Evolutionary conservation across 768 basidiomycete genomes (phyloP).

Genomic region (Boletellus emodensis): DNA sequence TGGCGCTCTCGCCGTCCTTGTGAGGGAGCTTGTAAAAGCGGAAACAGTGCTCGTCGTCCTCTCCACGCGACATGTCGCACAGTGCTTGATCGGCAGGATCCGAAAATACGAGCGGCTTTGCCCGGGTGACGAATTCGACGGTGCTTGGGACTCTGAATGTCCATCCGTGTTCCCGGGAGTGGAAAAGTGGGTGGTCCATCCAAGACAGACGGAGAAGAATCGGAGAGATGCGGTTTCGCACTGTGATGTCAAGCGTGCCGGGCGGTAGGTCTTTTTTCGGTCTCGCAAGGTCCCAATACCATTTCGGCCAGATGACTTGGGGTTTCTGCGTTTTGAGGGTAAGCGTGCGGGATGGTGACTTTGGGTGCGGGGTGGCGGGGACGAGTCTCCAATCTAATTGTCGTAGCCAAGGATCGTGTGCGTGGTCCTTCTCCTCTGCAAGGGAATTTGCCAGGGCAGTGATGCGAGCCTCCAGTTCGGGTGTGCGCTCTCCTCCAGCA

Average conservation of each 20-base stretch:
- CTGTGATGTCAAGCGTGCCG: slow-evolving; percentile 80
- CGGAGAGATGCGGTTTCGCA: slow-evolving; percentile 78
- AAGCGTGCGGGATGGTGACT: neutral
- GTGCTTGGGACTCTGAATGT: slow-evolving; percentile 68
- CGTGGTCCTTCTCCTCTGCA: slow-evolving; percentile 18
- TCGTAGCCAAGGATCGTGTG: slow-evolving; percentile 51
- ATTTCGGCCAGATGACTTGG: slow-evolving; percentile 82
- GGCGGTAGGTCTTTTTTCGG: slow-evolving; percentile 64
- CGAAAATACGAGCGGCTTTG: slow-evolving; percentile 51
- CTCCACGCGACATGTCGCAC: slow-evolving; percentile 40
- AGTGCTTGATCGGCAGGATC: slow-evolving; percentile 60
- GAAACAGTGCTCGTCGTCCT: slow-evolving; percentile 40
- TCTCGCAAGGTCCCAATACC: slow-evolving; percentile 89
- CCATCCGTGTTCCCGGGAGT: slow-evolving; percentile 90
- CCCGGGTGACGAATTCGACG: slow-evolving; percentile 43
- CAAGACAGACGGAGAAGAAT: slow-evolving; percentile 84
- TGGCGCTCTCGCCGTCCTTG: slow-evolving; percentile 90
- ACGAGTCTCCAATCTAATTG: slow-evolving; percentile 67
- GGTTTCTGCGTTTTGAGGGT: slow-evolving; percentile 30
- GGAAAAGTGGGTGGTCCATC: slow-evolving; percentile 79
- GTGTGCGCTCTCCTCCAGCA: slow-evolving; percentile 39
- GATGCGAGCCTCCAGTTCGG: slow-evolving; percentile 34
- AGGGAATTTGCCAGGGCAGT: slow-evolving; percentile 39
- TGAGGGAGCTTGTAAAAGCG: slow-evolving; percentile 92
- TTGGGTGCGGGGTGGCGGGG: neutral